phyloP scores from a whole-genome alignment of 108 stramenopile genomes.

The Cyclotella distinguenda region DNA sequence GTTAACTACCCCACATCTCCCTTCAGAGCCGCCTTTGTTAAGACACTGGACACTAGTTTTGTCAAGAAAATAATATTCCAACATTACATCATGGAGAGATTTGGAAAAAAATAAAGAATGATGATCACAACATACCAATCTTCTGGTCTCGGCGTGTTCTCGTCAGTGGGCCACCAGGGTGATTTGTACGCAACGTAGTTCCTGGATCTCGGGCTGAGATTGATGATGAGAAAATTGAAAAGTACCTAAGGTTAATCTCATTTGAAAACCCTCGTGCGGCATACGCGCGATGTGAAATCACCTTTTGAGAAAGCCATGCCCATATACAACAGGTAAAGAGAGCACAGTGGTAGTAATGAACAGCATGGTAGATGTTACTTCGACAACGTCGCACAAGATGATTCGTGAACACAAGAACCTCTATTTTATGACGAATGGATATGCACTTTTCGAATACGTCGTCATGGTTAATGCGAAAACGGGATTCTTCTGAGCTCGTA shows the following conservation, averaged over 20 bases:
- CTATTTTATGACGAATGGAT: too few species aligned
- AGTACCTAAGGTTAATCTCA: too few species aligned
- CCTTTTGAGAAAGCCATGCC: constrained; percentile 25
- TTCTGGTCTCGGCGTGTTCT: constrained; percentile 17
- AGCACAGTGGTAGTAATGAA: neutral
- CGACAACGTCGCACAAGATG: neutral
- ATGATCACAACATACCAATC: constrained; percentile 5
- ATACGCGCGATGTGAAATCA: neutral
- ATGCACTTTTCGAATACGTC: too few species aligned
- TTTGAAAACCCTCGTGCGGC: too few species aligned
- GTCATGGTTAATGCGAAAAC: too few species aligned
- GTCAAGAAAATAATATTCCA: neutral
- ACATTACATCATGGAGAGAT: neutral
- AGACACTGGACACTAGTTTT: constrained; percentile 14
- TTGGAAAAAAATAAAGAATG: neutral
- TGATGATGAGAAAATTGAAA: too few species aligned
- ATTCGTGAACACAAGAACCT: too few species aligned
- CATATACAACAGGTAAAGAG: neutral
- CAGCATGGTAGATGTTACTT: neutral
- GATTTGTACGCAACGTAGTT: constrained; percentile 35
- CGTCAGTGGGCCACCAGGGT: constrained; percentile 25
- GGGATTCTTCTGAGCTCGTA: too few species aligned
- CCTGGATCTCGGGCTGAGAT: constrained; percentile 24
- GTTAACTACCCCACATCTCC: constrained; percentile 12
- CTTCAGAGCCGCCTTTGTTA: constrained; percentile 27